These are phyloP conservation scores for Diddensiella transvaalensis DNA, from an alignment of 805 yeast genomes.

Conservation along the genomic window DNA sequence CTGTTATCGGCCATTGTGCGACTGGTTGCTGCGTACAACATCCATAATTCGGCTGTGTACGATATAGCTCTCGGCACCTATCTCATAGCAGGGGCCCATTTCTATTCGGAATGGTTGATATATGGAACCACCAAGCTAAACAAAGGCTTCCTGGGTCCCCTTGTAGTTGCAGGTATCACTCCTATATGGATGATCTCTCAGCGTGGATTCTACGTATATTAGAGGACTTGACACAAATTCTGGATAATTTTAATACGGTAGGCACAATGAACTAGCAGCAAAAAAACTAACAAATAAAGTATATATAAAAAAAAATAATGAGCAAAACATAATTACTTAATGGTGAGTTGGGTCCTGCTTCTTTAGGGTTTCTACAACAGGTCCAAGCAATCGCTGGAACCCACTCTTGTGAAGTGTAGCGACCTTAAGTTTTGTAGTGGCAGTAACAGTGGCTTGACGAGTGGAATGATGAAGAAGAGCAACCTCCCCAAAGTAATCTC, in stretches of 20 bases:
- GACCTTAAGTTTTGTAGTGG: slow-evolving; percentile 69
- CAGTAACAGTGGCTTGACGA: slow-evolving; percentile 89
- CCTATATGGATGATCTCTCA: slow-evolving; percentile 77
- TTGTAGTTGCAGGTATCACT: slow-evolving; percentile 71
- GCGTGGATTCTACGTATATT: slow-evolving; percentile 51
- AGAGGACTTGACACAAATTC: not conserved
- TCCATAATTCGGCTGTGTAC: slow-evolving; percentile 66
- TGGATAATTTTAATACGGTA: not conserved
- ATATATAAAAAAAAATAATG: not conserved
- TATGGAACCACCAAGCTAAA: slow-evolving; percentile 80
- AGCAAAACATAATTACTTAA: not conserved
- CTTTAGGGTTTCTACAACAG: slow-evolving; percentile 84
- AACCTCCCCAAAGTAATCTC: slow-evolving; percentile 95
- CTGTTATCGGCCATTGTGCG: slow-evolving; percentile 79
- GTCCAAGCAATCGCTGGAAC: slow-evolving; percentile 90
- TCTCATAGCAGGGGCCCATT: slow-evolving; percentile 79
- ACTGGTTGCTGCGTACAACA: slow-evolving; percentile 78
- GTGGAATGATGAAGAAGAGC: slow-evolving; percentile 90
- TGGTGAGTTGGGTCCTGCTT: slow-evolving; percentile 68
- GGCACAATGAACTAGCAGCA: not conserved
- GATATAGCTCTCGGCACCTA: slow-evolving; percentile 78
- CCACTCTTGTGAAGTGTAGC: slow-evolving; percentile 93
- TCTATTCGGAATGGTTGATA: slow-evolving; percentile 74
- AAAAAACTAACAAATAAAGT: slow-evolving; percentile 5
- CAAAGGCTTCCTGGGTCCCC: slow-evolving; percentile 85